These are phyloP conservation scores for Colletotrichum tanaceti DNA, from an alignment of 2,329 filamentous ascomycete genomes.

Conservation along the genomic window DNA sequence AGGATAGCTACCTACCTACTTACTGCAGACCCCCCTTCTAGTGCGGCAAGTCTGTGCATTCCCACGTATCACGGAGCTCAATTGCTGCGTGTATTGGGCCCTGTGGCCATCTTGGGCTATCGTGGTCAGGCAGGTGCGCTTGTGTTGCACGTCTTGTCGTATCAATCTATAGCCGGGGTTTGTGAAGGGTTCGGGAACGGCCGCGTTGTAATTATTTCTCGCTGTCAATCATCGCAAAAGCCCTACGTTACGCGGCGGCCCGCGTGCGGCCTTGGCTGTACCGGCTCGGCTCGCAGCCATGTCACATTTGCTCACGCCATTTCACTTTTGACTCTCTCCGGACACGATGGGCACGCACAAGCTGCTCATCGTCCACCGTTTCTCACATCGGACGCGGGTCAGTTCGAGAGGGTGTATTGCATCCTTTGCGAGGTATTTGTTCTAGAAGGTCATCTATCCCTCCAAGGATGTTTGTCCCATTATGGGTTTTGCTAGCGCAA, in stretches of 20 bases:
- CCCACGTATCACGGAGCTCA: constrained; percentile 9
- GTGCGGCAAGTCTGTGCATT: constrained; percentile 2
- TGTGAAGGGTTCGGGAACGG: background rate
- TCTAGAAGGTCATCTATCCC: constrained; percentile 18
- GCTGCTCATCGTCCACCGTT: too few species aligned
- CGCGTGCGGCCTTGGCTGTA: background rate
- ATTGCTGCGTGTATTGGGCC: background rate
- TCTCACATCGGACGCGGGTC: background rate
- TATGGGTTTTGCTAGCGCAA: background rate
- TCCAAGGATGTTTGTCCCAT: constrained; percentile 12
- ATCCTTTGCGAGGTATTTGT: constrained; percentile 4
- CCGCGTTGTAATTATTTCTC: background rate
- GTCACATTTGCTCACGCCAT: background rate
- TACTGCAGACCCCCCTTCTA: background rate
- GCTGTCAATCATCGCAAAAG: background rate
- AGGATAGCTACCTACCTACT: background rate
- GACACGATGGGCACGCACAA: background rate
- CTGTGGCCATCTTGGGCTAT: constrained; percentile 25
- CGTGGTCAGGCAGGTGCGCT: constrained; percentile 37
- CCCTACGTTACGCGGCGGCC: background rate
- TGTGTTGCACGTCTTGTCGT: constrained; percentile 15
- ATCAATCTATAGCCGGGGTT: constrained; percentile 1
- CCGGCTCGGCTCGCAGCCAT: background rate
- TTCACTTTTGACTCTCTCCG: background rate
- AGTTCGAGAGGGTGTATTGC: background rate